phyloP scores from a whole-genome alignment of 2,329 filamentous ascomycete species.

The Ophiostoma australiae region DNA sequence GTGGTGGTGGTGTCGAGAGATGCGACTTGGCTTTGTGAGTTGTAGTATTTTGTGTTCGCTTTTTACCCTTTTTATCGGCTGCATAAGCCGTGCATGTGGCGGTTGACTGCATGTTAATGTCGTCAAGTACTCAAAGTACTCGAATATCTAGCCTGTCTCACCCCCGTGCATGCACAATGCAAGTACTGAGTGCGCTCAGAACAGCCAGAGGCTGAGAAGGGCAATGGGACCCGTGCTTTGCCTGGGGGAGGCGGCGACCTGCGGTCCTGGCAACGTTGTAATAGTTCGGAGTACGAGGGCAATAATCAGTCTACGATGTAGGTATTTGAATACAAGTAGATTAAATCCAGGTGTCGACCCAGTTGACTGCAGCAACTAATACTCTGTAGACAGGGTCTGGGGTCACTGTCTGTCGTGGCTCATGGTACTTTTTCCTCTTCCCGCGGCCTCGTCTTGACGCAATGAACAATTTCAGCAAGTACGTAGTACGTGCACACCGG shows the following conservation, averaged over 20 bases:
- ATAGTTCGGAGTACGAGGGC: background rate
- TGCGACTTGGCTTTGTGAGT: background rate
- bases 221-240: conserved; percentile 1
- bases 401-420: background rate
- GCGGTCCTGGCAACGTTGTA: conserved; percentile 4
- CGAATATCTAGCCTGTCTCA: background rate
- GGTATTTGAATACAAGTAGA: background rate
- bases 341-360: background rate
- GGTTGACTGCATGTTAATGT: background rate
- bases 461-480: background rate
- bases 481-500: background rate
- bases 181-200: background rate
- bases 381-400: background rate
- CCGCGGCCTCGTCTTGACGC: background rate
- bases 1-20: background rate
- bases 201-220: background rate
- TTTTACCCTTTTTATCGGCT: background rate
- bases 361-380: background rate
- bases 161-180: background rate
- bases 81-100: background rate
- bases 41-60: background rate
- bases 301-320: background rate
- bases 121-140: background rate
- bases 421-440: conserved; percentile 4
- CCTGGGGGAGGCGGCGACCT: background rate